Evolutionary conservation across 495 filamentous ascomycete genomes (phyloP).

Genomic region (Astrothelium macrocarpum): DNA sequence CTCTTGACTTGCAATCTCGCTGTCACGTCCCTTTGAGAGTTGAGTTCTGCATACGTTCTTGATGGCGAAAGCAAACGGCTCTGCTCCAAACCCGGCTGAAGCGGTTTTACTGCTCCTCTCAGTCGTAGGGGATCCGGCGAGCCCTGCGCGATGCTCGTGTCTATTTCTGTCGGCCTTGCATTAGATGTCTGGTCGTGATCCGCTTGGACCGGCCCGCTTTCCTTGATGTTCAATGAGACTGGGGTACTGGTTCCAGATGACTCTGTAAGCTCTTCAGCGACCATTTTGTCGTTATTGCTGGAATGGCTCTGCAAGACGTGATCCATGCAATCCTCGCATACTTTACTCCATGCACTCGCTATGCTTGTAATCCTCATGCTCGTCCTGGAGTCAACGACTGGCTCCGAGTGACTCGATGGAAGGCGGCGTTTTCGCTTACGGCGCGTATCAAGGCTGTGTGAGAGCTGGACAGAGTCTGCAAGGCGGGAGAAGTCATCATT

Average conservation of each 20-base stretch:
- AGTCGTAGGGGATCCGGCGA: background rate
- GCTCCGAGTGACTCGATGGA: background rate
- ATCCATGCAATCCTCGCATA: background rate
- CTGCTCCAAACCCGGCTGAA: background rate
- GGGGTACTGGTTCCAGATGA: background rate
- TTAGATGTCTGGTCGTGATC: background rate
- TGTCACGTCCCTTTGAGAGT: background rate
- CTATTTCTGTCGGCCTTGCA: background rate
- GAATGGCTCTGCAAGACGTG: background rate
- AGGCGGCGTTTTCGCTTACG: background rate
- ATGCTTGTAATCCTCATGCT: background rate
- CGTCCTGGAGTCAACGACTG: background rate
- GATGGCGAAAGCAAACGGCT: background rate
- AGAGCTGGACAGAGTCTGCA: background rate
- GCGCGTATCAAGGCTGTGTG: background rate
- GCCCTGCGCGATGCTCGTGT: background rate
- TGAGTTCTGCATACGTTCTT: background rate
- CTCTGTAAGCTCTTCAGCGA: background rate
- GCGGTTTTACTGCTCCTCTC: background rate
- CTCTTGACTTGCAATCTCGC: background rate
- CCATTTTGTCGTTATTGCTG: background rate
- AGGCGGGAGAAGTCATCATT: background rate
- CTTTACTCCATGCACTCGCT: conserved; percentile 1
- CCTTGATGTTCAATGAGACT: too few relatives aligned
- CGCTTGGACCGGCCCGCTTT: background rate